Evolutionary conservation across 2,329 filamentous ascomycete species (phyloP).

Genomic region (Ophiostoma pallidulum): DNA sequence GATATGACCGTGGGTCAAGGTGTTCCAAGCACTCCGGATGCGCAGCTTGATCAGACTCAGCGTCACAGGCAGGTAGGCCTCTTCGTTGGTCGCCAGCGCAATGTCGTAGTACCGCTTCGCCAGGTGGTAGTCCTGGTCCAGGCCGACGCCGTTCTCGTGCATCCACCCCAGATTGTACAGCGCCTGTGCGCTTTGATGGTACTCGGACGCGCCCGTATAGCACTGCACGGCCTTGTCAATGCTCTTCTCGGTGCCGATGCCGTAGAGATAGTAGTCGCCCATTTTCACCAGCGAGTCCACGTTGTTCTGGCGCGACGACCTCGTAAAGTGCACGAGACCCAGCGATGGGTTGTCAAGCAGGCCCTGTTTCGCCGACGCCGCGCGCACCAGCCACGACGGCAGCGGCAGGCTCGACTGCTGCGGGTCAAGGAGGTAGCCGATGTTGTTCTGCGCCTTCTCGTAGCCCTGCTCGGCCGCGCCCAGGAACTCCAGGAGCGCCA

Average conservation of each 20-base stretch:
- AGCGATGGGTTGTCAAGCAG: conserved; percentile 47
- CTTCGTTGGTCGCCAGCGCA: conserved; percentile 80
- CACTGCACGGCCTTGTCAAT: conserved; percentile 83
- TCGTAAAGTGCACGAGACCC: conserved; percentile 87
- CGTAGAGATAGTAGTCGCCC: conserved; percentile 91
- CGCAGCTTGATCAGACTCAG: conserved; percentile 80
- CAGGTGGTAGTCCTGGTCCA: conserved; percentile 92
- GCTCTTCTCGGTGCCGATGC: conserved; percentile 63
- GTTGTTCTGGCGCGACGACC: conserved; percentile 86
- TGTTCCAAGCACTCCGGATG: conserved; percentile 87
- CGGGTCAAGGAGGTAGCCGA: conserved; percentile 77
- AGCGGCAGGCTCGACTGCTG: conserved; percentile 52
- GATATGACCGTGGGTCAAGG: conserved; percentile 76
- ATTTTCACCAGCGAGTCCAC: conserved; percentile 94
- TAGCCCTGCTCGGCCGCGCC: conserved; percentile 90
- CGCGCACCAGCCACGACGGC: conserved; percentile 35
- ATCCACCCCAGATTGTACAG: conserved; percentile 98
- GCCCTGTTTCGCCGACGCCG: conserved; percentile 7
- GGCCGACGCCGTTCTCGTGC: conserved; percentile 91
- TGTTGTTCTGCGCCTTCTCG: conserved; percentile 80
- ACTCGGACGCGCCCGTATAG: conserved; percentile 86
- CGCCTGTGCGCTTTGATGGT: conserved; percentile 84
- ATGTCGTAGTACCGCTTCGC: conserved; percentile 95
- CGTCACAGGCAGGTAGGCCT: conserved; percentile 89
- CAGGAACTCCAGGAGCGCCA: conserved; percentile 71